These are phyloP conservation scores for Xylariaceae sp. DNA, from an alignment of 2,329 filamentous ascomycete genomes.

Conservation along the genomic window DNA sequence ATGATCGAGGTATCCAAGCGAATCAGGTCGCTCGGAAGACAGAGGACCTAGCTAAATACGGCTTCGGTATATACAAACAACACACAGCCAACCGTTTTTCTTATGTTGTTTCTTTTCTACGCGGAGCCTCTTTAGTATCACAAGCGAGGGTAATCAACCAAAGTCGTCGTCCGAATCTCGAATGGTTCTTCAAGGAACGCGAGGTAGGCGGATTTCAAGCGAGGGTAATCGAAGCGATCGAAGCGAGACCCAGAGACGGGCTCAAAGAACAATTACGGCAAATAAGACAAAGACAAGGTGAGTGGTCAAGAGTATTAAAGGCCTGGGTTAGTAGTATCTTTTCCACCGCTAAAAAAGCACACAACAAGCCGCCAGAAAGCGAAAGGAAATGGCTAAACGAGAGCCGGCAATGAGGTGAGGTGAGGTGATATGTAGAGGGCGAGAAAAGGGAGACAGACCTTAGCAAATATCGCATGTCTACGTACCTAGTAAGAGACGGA, in stretches of 20 bases:
- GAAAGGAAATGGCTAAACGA: neutral
- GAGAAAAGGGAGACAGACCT: neutral
- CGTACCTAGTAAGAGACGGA: neutral
- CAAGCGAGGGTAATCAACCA: neutral
- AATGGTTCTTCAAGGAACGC: neutral
- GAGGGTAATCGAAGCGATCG: neutral
- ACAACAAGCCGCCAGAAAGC: neutral
- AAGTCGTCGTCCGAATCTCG: neutral
- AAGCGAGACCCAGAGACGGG: neutral
- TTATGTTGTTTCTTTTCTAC: neutral
- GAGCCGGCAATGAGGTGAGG: neutral
- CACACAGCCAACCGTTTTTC: neutral
- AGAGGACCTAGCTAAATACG: neutral
- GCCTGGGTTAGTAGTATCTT: neutral
- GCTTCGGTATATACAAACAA: neutral
- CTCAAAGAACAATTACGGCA: neutral
- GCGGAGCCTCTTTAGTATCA: neutral
- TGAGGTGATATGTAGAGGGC: neutral
- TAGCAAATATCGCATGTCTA: neutral
- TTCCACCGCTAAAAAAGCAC: neutral
- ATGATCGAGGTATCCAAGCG: neutral
- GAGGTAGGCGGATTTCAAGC: neutral
- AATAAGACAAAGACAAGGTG: neutral
- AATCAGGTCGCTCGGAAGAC: neutral
- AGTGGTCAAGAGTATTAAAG: neutral